A percentile compares a stretch with the other conserved stretches of the same genome.
phyloP scores from a whole-genome alignment of 2,329 filamentous ascomycete genomes.

The Tolypocladium pustulatum region DNA sequence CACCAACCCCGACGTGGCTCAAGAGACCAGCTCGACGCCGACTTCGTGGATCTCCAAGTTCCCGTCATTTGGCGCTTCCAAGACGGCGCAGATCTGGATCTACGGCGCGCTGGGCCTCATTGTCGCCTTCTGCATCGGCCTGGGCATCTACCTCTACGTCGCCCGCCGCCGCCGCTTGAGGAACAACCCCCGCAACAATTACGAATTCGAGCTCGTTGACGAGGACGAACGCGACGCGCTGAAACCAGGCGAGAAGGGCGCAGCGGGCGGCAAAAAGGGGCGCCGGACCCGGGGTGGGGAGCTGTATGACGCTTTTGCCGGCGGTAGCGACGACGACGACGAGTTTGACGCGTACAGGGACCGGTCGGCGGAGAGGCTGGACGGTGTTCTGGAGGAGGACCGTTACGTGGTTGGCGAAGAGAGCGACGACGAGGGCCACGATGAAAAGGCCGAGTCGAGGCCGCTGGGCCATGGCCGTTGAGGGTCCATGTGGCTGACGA shows the following conservation, averaged over 20 bases:
- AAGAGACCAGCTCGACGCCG: conserved; percentile 36
- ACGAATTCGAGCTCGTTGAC: conserved; percentile 89
- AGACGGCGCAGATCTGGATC: conserved; percentile 86
- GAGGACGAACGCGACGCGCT: conserved; percentile 61
- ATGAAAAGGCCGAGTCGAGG: conserved; percentile 12
- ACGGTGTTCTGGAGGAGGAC: conserved; percentile 17
- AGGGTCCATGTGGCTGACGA: neutral
- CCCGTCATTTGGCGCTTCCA: conserved; percentile 81
- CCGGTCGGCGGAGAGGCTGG: conserved; percentile 17
- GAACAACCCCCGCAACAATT: conserved; percentile 68
- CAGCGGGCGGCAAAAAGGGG: conserved; percentile 27
- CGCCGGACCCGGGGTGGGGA: conserved; percentile 65
- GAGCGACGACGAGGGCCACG: conserved; percentile 20
- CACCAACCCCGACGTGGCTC: conserved; percentile 17
- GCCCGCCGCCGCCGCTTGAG: conserved; percentile 67
- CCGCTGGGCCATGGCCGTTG: conserved; percentile 12
- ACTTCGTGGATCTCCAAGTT: conserved; percentile 77
- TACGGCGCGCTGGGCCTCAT: conserved; percentile 81
- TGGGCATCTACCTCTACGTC: conserved; percentile 74
- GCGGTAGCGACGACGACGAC: conserved; percentile 61
- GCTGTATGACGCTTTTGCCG: conserved; percentile 95
- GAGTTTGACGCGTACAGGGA: conserved; percentile 35
- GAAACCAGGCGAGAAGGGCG: conserved; percentile 34
- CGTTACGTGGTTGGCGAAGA: conserved; percentile 42
- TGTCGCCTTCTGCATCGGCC: conserved; percentile 65